These are phyloP conservation scores for Coemansia sp. DNA, from an alignment of 192 early-diverging fungal species.

Conservation along the genomic window DNA sequence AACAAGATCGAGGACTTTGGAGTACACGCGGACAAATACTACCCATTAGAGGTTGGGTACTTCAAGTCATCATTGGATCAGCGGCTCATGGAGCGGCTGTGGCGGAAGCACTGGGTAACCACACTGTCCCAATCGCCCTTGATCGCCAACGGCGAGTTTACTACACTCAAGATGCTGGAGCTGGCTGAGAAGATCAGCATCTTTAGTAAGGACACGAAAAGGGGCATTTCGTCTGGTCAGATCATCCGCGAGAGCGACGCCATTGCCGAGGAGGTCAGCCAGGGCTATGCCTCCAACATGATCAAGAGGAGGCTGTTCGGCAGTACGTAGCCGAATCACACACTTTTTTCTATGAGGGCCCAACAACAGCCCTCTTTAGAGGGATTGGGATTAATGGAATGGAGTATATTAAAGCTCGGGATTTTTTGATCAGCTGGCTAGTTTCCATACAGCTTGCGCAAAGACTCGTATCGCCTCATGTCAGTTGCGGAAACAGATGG, in stretches of 20 bases:
- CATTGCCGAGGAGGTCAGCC: conserved; percentile 38
- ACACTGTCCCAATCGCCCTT: conserved; percentile 92
- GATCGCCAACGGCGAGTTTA: conserved; percentile 63
- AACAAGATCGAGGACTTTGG: conserved; percentile 99
- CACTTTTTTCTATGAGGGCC: neutral
- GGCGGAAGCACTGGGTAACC: conserved; percentile 99
- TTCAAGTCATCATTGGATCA: conserved; percentile 91
- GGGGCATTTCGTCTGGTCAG: conserved; percentile 26
- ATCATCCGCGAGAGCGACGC: conserved; percentile 44
- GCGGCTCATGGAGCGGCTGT: conserved; percentile 83
- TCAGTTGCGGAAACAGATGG: conserved; percentile 73
- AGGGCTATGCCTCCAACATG: conserved; percentile 41
- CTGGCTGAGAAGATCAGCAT: conserved; percentile 37
- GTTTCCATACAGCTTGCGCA: conserved; percentile 43
- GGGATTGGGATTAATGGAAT: too few relatives aligned
- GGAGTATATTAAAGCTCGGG: too few relatives aligned
- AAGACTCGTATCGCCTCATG: conserved; percentile 48
- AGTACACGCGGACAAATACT: conserved; percentile 85
- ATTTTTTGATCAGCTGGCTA: neutral
- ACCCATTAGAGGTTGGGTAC: conserved; percentile 84
- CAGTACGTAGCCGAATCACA: neutral
- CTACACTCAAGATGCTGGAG: conserved; percentile 44
- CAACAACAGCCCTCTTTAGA: neutral
- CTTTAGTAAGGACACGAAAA: conserved; percentile 25
- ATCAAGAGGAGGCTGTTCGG: conserved; percentile 47